A percentile compares a stretch with the other conserved stretches of the same genome.
These are phyloP conservation scores for Carex scoparia DNA, from an alignment of 176 grass and related monocot species.

Conservation along the genomic window DNA sequence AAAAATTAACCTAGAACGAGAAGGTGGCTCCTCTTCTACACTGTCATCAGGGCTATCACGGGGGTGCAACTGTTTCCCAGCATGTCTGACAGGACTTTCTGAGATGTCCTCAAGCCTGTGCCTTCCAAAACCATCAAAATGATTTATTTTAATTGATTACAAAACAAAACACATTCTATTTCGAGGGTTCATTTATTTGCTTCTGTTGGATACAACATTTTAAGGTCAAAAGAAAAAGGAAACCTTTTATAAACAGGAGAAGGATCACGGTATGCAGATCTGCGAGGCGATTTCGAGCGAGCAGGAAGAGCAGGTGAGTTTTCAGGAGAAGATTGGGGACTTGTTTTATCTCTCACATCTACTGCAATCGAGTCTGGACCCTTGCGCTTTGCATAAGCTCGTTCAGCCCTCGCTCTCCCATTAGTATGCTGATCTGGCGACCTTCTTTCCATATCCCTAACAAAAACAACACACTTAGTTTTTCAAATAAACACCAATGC, in stretches of 20 bases:
- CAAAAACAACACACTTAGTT: not conserved
- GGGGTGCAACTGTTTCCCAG: constrained; percentile 33
- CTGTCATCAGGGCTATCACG: constrained; percentile 36
- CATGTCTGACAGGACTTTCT: constrained; percentile 41
- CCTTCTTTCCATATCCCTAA: constrained; percentile 44
- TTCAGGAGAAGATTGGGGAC: not conserved
- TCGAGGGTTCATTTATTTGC: not conserved
- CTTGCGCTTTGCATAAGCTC: constrained; percentile 6
- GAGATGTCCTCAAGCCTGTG: constrained; percentile 17
- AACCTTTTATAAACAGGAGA: constrained; percentile 8
- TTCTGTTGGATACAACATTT: not conserved
- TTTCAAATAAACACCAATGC: constrained; percentile 8
- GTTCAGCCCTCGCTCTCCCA: constrained; percentile 28
- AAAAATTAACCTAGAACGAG: constrained; percentile 50
- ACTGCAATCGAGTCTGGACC: not conserved
- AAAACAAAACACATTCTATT: not conserved
- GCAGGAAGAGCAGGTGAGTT: not conserved
- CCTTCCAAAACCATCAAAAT: not conserved
- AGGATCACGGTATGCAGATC: not conserved
- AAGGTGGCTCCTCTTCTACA: constrained; percentile 44
- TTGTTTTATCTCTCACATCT: not conserved
- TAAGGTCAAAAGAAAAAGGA: not conserved
- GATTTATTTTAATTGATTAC: not conserved
- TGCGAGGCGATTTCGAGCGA: not conserved
- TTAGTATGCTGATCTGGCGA: constrained; percentile 23